Evolutionary conservation across 345 rosid genomes (phyloP).

Genomic region (Hevea brasiliensis): DNA sequence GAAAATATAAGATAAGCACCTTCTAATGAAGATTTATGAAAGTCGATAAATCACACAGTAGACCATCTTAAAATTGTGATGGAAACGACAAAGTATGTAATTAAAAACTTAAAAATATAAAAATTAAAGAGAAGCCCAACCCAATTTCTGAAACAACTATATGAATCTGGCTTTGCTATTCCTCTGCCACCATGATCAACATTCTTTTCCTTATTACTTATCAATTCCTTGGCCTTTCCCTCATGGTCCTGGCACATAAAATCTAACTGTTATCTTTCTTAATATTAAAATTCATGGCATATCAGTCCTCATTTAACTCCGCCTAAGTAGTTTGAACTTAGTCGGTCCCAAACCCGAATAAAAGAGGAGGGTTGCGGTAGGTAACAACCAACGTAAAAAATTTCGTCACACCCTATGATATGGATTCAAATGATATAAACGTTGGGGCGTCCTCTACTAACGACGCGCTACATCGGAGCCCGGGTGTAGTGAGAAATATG

Average conservation of each 20-base stretch:
- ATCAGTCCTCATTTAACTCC: neutral
- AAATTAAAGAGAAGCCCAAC: neutral
- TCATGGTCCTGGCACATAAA: neutral
- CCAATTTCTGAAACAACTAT: neutral
- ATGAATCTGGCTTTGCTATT: slow-evolving; percentile 3
- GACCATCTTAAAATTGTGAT: neutral
- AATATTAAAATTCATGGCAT: neutral
- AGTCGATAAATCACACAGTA: neutral
- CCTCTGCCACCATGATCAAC: neutral
- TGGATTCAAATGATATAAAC: no score
- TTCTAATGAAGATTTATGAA: neutral
- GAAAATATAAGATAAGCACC: neutral
- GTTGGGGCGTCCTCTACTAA: no score
- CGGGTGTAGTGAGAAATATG: no score
- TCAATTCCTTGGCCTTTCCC: neutral
- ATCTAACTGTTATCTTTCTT: neutral
- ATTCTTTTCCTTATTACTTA: neutral
- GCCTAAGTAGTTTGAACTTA: no score
- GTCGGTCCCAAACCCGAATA: no score
- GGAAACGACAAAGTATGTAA: neutral
- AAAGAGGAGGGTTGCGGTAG: no score
- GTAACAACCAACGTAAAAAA: no score
- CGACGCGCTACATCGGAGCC: no score
- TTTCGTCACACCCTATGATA: no score
- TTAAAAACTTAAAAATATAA: neutral